Evolutionary conservation across 371 early-diverging fungal genomes (phyloP), one percentile per base, ranked within the genome.

Genomic region (Rhizopus sp.): DNA sequence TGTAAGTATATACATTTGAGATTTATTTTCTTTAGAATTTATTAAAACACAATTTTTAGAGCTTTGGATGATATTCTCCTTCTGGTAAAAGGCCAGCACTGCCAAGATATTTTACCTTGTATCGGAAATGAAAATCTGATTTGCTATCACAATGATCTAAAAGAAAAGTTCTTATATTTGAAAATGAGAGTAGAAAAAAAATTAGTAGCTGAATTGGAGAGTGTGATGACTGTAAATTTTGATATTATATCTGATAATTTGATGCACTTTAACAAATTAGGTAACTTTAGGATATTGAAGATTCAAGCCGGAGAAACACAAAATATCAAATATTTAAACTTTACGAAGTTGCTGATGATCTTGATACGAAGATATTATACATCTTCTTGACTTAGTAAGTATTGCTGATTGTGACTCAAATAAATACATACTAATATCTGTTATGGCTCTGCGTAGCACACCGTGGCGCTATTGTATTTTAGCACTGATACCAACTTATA

Each of bases 331-430:
- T 57, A 50, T 42, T 50, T 50, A 23, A 57, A 10, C 7, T 1
- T 40, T 57, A 57, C 42, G 31, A 50, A 57, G 41, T 29, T 41
- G 50, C 57, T 15, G 50, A 57, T 41, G 50, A 50, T 17, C 50
- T 42, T 57, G 57, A 57, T 50, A 23, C 57, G 33, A 57, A 57
- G 40, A 49, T 57, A 8, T 44, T 57, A 13, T 32, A 50, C 29
- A 57, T 50, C 29, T 57, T 50, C 7, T 44, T 50, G 17, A 38
- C 55, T 17, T 55, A 56, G 57, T 56, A 58, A 58, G 52, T 33
- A 52, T 51, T 58, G 44, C 51, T 58, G 52, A 45, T 50, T 58
- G 59, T 44, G 35, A 46, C 50, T 58, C 52, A 58, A 58, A 29
- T 50, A 58, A 58, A 58, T 45, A 51, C 17, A 50, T 38, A 58